phyloP scores from a whole-genome alignment of 2,329 filamentous ascomycete species.

The Curvularia spicifera region DNA sequence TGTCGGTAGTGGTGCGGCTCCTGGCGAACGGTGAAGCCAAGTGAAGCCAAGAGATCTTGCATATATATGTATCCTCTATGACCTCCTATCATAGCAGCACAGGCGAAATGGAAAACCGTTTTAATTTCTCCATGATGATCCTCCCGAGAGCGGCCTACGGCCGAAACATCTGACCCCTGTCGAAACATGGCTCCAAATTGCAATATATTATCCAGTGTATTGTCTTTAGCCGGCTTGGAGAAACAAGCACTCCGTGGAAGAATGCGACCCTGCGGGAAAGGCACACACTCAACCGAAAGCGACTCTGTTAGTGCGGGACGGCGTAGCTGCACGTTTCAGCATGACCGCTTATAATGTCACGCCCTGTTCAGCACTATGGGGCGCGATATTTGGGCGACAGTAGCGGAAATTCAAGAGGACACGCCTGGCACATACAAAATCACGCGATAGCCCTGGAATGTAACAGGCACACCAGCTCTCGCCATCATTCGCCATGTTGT shows the following conservation, averaged over 20 bases:
- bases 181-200: slow-evolving; percentile 23
- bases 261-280: slow-evolving; percentile 8
- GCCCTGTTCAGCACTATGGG: background rate
- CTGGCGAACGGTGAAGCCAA: slow-evolving; percentile 14
- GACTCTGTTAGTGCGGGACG: slow-evolving; percentile 14
- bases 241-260: slow-evolving; percentile 8
- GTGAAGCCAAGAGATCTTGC: background rate
- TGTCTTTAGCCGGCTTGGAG: slow-evolving; percentile 21
- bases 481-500: slow-evolving; percentile 29
- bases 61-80: background rate
- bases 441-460: background rate
- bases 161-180: slow-evolving; percentile 20
- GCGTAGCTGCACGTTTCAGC: slow-evolving; percentile 24
- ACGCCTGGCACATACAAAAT: slow-evolving; percentile 20
- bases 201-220: slow-evolving; percentile 19
- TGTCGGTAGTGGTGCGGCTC: slow-evolving; percentile 7
- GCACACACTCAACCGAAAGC: slow-evolving; percentile 10
- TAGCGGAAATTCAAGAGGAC: slow-evolving; percentile 13
- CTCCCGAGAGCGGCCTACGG: slow-evolving; percentile 13
- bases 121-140: slow-evolving; percentile 17
- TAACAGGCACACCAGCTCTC: background rate
- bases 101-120: slow-evolving; percentile 9
- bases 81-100: slow-evolving; percentile 1
- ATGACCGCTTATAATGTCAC: slow-evolving; percentile 10
- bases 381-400: slow-evolving; percentile 16